phyloP scores from a whole-genome alignment of 2,329 filamentous ascomycete species.

The Monilinia polystroma region DNA sequence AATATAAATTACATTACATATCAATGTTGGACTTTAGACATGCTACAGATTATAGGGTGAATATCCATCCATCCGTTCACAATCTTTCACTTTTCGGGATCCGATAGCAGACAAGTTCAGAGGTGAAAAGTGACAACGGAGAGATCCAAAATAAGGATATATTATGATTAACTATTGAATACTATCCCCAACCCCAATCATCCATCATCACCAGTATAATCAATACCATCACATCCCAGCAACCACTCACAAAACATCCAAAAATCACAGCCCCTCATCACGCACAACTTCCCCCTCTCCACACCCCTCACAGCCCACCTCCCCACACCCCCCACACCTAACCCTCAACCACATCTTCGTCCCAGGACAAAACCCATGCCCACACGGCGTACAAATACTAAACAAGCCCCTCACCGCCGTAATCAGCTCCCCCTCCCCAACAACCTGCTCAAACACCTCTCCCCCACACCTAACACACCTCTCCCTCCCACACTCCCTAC shows the following conservation, averaged over 20 bases:
- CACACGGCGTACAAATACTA: constrained; percentile 15
- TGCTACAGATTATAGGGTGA: no score
- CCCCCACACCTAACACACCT: constrained; percentile 11
- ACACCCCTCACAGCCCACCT: background rate
- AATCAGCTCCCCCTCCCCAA: background rate
- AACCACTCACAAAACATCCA: background rate
- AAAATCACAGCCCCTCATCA: background rate
- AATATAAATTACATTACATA: no score
- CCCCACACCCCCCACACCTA: constrained; percentile 1
- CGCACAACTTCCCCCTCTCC: background rate
- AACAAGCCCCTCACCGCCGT: background rate
- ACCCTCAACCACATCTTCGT: constrained; percentile 16
- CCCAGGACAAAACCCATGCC: constrained; percentile 17
- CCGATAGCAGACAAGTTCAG: background rate
- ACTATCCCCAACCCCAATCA: background rate
- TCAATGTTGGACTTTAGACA: no score
- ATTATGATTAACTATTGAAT: background rate
- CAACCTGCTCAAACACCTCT: constrained; percentile 11
- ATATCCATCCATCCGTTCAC: no score
- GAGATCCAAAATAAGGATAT: background rate
- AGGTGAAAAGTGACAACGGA: background rate
- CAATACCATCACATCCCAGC: no score
- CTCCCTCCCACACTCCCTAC: constrained; percentile 9
- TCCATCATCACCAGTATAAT: background rate
- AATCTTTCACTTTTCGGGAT: background rate